Conservation (phyloP, 2,329 filamentous ascomycete genomes). For the Teratosphaeria nubilosa region DNA sequence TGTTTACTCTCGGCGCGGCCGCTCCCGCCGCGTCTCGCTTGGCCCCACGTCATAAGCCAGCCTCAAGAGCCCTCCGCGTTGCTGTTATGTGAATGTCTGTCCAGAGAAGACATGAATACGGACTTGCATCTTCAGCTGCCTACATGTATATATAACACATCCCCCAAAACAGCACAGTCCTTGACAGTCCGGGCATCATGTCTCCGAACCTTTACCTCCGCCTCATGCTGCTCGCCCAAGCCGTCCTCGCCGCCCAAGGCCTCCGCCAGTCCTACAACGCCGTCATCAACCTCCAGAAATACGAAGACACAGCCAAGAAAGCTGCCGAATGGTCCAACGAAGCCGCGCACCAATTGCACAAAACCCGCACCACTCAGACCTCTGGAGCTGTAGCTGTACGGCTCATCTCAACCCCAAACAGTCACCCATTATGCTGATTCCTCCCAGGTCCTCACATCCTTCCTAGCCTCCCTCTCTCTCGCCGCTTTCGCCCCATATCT, state of each 20-base stretch:
- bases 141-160: background rate
- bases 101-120: background rate
- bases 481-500: slow-evolving; percentile 10
- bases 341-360: slow-evolving; percentile 33
- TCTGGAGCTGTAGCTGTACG: slow-evolving; percentile 30
- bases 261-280: slow-evolving; percentile 33
- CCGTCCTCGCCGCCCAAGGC: slow-evolving; percentile 33
- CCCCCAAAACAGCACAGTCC: background rate
- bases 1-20: background rate
- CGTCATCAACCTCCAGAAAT: slow-evolving; percentile 35
- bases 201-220: slow-evolving; percentile 10
- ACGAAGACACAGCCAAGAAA: slow-evolving; percentile 37
- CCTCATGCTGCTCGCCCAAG: slow-evolving; percentile 30
- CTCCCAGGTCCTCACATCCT: slow-evolving; percentile 19
- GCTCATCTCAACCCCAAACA: background rate
- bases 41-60: background rate
- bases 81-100: background rate
- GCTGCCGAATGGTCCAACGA: slow-evolving; percentile 36
- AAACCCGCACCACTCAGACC: slow-evolving; percentile 36
- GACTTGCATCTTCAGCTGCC: background rate
- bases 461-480: slow-evolving; percentile 17
- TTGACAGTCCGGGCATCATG: background rate
- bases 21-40: background rate
- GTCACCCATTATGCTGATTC: background rate
- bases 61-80: background rate